Evolutionary conservation across 2,329 filamentous ascomycete species (phyloP), one percentile per base, ranked within the genome.

Genomic region (Thelonectria blattea): DNA sequence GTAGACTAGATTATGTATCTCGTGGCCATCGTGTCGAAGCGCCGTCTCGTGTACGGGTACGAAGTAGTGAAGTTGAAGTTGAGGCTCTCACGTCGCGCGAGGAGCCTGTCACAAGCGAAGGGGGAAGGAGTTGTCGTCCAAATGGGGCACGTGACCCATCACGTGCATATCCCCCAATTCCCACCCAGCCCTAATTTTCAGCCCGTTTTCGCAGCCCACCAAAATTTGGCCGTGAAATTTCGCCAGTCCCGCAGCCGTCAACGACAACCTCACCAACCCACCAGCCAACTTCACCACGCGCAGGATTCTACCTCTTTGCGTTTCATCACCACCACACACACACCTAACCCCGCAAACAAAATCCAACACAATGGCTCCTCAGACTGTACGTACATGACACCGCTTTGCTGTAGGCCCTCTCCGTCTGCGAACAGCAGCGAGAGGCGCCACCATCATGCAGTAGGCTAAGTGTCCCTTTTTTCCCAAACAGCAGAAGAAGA

Each of bases 361-460:
- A 39, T 79, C 81, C 27, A 30, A 84, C 81, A 91, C 81, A 91
- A 97, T 97, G 92, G 91, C 90, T 88, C 86, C 90, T 81, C 85
- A 85, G 82, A 86, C 90, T 83, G 93, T 97, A 97, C 83, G 93
- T 96, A 87, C 80, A 77, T 80, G 79, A 82, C 85, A 90, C 80
- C 82, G 93, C 93, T 97, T 96, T 97, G 93, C 93, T 97, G 92
- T 91, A 91, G 87, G 88, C 84, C 78, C 75, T 72, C 61, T 62
- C 42, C 49, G 22, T 49, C 41, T 30, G 27, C 27, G 27, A 30
- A 6, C 8, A 39, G 39, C 52, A 45, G 30, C 18, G 39, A 45
- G 52, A 59, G 65, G 64, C 51, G 70, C 56, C 60, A 58, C 59
- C 62, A 65, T 70, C 68, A 87, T 90, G 87, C 93, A 98, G 94